Evolutionary conservation across 2,329 filamentous ascomycete genomes (phyloP), one percentile per base, ranked within the genome.

Genomic region (Colletotrichum echinochloae): DNA sequence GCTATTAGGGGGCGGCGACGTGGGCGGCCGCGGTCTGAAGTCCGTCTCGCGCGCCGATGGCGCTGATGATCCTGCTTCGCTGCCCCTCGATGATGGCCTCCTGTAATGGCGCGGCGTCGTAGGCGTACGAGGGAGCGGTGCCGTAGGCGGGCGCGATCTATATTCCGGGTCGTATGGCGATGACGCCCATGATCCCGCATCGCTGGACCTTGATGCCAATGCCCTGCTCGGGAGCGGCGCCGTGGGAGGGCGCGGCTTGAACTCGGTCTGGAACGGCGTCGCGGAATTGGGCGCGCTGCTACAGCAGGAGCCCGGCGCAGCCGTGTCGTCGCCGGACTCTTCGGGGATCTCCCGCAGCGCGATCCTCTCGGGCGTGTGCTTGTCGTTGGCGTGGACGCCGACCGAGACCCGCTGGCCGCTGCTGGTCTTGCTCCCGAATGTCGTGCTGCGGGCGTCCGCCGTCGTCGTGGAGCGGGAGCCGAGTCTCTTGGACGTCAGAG

Each of bases 301-400:
- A 26, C 46, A 39, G 56, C 60, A 26, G 39, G 39, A 44, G 49
- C 66, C 66, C 67, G 56, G 61, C 33, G 30, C 37, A 14, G 20
- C 14, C 39, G n/a, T 48, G 30, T 63, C 60, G 33, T 67, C 63
- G 51, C 54, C 23, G 33, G 49, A 54, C 35, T 72, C 67, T 30
- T 72, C 70, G 37, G 70, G 70, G 30, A 72, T 72, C 70, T 72
- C 70, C 23, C 63, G 70, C 57, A 72, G 70, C 46, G 67, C 70
- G 62, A 72, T 72, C 23, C 70, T 54, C 39, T 72, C 67, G 67
- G 49, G 56, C 37, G 52, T 57, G 35, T 62, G 67, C 56, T 71
- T 70, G 59, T 56, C 60, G 48, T 63, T 56, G 39, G 46, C 48
- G 12, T 55, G 30, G 30, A 62, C 41, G 37, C 64, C 49, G 16